Evolutionary conservation across 176 grass and related monocot species (phyloP).

Genomic region (Alopecurus myosuroides): DNA sequence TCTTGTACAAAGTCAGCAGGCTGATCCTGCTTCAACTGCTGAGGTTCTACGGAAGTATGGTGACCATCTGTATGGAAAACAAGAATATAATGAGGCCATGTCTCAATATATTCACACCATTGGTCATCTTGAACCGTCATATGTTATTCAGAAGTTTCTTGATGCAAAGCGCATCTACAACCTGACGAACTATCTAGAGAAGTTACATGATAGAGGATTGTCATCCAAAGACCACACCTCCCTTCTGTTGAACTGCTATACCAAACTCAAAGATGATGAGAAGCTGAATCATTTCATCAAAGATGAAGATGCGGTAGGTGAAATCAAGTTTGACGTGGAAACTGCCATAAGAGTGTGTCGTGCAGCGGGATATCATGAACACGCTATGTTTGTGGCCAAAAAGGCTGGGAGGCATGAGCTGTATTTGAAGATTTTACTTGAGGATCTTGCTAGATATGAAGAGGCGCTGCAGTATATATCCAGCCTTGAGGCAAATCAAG

Average conservation of each 20-base stretch:
- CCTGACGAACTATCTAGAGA: conserved; percentile 94
- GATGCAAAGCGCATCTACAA: conserved; percentile 96
- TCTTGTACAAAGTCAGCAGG: conserved; percentile 92
- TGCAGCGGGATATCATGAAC: conserved; percentile 94
- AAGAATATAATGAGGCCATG: conserved; percentile 97
- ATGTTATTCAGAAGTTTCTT: conserved; percentile 98
- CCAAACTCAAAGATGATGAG: conserved; percentile 90
- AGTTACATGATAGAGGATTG: conserved; percentile 85
- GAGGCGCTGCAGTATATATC: conserved; percentile 92
- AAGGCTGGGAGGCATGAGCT: conserved; percentile 93
- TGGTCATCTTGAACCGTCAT: conserved; percentile 93
- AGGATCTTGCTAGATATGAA: conserved; percentile 94
- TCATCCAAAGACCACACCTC: conserved; percentile 87
- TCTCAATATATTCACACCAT: conserved; percentile 95
- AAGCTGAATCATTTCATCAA: conserved; percentile 85
- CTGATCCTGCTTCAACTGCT: conserved; percentile 89
- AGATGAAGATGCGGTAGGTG: conserved; percentile 77
- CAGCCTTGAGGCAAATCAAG: conserved; percentile 85
- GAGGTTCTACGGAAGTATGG: conserved; percentile 95
- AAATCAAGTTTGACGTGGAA: conserved; percentile 98
- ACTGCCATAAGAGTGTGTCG: conserved; percentile 96
- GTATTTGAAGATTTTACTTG: conserved; percentile 97
- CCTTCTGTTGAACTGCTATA: conserved; percentile 83
- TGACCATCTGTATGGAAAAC: conserved; percentile 90
- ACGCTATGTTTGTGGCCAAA: conserved; percentile 96